A percentile compares a stretch with the other conserved stretches of the same genome.
These are phyloP conservation scores for Zasmidium angulare DNA, from an alignment of 2,329 filamentous ascomycete genomes.

Conservation along the genomic window DNA sequence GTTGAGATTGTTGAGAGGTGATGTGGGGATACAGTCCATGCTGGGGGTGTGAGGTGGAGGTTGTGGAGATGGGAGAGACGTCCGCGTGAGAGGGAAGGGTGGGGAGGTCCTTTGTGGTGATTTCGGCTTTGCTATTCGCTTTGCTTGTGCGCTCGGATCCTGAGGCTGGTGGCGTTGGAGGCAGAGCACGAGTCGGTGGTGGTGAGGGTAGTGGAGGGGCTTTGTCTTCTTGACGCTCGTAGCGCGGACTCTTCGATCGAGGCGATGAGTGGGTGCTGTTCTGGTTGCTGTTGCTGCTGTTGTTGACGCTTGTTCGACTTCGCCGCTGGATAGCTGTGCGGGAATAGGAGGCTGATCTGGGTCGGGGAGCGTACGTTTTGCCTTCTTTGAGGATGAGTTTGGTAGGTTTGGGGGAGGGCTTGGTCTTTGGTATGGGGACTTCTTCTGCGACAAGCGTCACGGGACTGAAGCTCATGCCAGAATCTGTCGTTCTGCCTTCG, in stretches of 20 bases:
- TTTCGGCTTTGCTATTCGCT: slow-evolving; percentile 12
- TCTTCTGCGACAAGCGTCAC: slow-evolving; percentile 38
- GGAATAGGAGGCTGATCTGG: slow-evolving; percentile 32
- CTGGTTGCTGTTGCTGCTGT: slow-evolving; percentile 6
- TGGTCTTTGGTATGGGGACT: slow-evolving; percentile 30
- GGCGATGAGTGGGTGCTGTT: slow-evolving; percentile 20
- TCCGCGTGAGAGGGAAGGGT: slow-evolving; percentile 24
- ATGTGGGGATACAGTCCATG: slow-evolving; percentile 23
- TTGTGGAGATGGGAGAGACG: slow-evolving; percentile 21
- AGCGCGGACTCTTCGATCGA: slow-evolving; percentile 13
- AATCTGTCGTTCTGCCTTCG: slow-evolving; percentile 11
- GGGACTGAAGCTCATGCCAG: slow-evolving; percentile 28
- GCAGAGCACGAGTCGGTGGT: slow-evolving; percentile 33
- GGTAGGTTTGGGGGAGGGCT: slow-evolving; percentile 27
- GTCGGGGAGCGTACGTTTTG: slow-evolving; percentile 31
- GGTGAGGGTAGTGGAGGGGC: slow-evolving; percentile 35
- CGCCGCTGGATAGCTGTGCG: slow-evolving; percentile 23
- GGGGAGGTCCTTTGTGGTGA: slow-evolving; percentile 24
- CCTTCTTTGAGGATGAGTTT: slow-evolving; percentile 30
- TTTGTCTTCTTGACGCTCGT: slow-evolving; percentile 17
- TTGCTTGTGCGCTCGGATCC: slow-evolving; percentile 28
- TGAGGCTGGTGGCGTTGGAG: slow-evolving; percentile 35
- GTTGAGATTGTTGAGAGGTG: slow-evolving; percentile 21
- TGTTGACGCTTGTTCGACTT: slow-evolving; percentile 20
- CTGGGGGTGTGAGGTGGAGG: slow-evolving; percentile 16